phyloP scores from a whole-genome alignment of 768 basidiomycete species.

The Rhodosporidiobolus odoratus region DNA sequence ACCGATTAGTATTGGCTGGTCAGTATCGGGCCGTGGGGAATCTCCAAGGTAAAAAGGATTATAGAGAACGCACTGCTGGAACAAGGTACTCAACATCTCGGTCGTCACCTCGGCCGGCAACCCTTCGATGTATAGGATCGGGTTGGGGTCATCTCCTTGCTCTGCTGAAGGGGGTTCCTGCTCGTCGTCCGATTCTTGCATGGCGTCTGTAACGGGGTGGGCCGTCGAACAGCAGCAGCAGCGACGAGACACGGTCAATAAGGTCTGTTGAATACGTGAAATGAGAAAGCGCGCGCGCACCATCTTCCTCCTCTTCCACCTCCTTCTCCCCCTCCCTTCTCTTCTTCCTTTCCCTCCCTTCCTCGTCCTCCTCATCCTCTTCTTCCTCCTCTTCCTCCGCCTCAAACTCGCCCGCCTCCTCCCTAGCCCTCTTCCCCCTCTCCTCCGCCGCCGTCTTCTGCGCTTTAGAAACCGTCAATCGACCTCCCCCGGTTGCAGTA shows the following conservation, averaged over 20 bases:
- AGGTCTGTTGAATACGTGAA: too few relatives aligned
- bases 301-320: constrained; percentile 63
- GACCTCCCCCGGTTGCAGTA: constrained; percentile 39
- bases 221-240: background rate
- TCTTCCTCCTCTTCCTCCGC: constrained; percentile 53
- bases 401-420: constrained; percentile 44
- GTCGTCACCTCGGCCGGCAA: constrained; percentile 85
- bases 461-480: constrained; percentile 49
- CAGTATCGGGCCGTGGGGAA: background rate
- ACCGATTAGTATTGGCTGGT: background rate
- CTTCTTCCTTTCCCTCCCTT: constrained; percentile 56
- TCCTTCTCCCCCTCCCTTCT: constrained; percentile 58
- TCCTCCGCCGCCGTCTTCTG: constrained; percentile 51
- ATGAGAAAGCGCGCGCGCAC: background rate
- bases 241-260: too few relatives aligned
- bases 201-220: constrained; percentile 25
- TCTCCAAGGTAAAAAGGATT: background rate
- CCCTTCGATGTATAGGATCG: constrained; percentile 69
- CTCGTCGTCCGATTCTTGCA: constrained; percentile 43
- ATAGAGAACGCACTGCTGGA: constrained; percentile 74
- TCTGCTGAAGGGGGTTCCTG: constrained; percentile 51
- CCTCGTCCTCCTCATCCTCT: constrained; percentile 55
- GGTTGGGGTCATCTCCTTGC: constrained; percentile 45
- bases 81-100: constrained; percentile 75
- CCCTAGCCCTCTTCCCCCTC: constrained; percentile 56